These are phyloP conservation scores for Xylaria sp. DNA, from an alignment of 2,329 filamentous ascomycete species.

Conservation along the genomic window DNA sequence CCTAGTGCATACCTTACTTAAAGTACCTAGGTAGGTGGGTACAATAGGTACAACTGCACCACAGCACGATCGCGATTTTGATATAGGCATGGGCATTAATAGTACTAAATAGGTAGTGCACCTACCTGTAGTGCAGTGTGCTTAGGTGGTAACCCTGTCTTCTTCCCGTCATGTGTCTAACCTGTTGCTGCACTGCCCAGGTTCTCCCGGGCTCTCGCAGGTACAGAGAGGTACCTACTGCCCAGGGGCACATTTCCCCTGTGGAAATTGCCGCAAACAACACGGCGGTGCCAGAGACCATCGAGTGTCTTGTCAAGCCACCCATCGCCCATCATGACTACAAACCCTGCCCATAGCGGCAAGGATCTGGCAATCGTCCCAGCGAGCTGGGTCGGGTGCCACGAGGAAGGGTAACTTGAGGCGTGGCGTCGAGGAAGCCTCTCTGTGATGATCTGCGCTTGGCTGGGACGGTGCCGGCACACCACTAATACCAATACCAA, in stretches of 20 bases:
- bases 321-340: slow-evolving; percentile 14
- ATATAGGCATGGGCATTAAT: not conserved
- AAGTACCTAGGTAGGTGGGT: not conserved
- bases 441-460: slow-evolving; percentile 28
- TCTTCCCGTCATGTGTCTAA: slow-evolving; percentile 28
- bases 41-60: not conserved
- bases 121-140: not conserved
- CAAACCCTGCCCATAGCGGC: slow-evolving; percentile 39
- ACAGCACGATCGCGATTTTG: not conserved
- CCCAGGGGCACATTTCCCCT: not conserved
- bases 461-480: slow-evolving; percentile 22
- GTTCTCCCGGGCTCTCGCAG: not conserved
- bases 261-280: slow-evolving; percentile 30
- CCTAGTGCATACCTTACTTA: not conserved
- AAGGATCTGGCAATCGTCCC: slow-evolving; percentile 44
- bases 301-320: slow-evolving; percentile 35
- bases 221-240: not conserved
- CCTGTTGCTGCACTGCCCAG: slow-evolving; percentile 5
- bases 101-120: not conserved
- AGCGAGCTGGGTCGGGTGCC: slow-evolving; percentile 45
- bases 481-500: not conserved
- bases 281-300: slow-evolving; percentile 21
- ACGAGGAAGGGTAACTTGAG: slow-evolving; percentile 38
- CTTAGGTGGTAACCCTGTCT: slow-evolving; percentile 19
- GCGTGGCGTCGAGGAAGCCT: slow-evolving; percentile 32